Evolutionary conservation across 2,329 filamentous ascomycete genomes (phyloP).

Genomic region (Epichloe gansuensis): DNA sequence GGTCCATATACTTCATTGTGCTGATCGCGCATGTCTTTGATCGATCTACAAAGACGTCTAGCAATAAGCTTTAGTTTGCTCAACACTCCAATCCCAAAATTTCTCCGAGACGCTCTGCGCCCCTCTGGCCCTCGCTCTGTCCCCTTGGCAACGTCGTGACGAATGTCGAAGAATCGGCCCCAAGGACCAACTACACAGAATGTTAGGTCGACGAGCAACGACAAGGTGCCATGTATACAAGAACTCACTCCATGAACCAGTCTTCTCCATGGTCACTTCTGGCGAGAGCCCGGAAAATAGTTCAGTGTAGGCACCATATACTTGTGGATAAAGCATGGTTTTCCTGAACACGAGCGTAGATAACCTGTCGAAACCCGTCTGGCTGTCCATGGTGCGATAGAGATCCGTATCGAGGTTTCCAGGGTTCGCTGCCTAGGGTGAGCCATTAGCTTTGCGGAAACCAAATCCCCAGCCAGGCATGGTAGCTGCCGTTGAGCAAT

Average conservation of each 20-base stretch:
- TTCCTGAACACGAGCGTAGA: too few species aligned
- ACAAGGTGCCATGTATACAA: not conserved
- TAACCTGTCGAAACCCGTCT: too few species aligned
- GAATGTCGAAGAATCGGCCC: slow-evolving; percentile 21
- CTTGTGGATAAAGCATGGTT: slow-evolving; percentile 8
- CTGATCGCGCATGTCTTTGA: too few species aligned
- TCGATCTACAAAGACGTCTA: too few species aligned
- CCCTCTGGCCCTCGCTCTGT: slow-evolving; percentile 18
- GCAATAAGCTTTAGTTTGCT: slow-evolving; percentile 11
- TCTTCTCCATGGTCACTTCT: slow-evolving; percentile 24
- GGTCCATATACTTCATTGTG: too few species aligned
- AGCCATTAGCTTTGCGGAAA: too few species aligned
- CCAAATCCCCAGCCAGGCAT: too few species aligned
- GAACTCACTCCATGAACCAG: not conserved
- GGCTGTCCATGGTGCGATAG: slow-evolving; percentile 15
- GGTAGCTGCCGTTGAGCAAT: too few species aligned
- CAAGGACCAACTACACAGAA: slow-evolving; percentile 22
- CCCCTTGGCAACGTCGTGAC: slow-evolving; percentile 17
- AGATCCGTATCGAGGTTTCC: slow-evolving; percentile 28
- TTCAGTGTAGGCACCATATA: slow-evolving; percentile 35
- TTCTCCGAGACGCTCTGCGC: slow-evolving; percentile 20
- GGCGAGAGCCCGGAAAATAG: slow-evolving; percentile 34
- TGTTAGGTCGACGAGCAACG: not conserved
- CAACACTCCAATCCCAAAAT: slow-evolving; percentile 29
- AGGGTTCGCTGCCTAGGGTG: slow-evolving; percentile 21